Evolutionary conservation across 2,329 filamentous ascomycete genomes (phyloP), one percentile per base, ranked within the genome.

Genomic region (Decorospora gaudefroyi): DNA sequence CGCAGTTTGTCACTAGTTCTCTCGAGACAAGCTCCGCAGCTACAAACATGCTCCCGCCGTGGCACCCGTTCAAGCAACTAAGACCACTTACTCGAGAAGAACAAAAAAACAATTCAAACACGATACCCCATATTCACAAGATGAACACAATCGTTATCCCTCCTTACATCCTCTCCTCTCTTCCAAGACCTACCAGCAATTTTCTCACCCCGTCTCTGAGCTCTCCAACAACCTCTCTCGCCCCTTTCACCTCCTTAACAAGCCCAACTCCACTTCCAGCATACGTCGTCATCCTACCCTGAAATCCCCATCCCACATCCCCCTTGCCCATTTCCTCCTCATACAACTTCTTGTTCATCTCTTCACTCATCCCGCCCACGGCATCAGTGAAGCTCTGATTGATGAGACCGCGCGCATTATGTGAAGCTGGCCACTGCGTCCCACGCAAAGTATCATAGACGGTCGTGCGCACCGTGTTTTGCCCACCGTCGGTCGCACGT

Each of bases 251-350:
- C 26, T 75, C 65, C 31, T 66, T 78, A 2, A 85, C 73, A 48
- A 86, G 68, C 0, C 83, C 83, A 10, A 86, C 78, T 0, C 76
- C 82, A 13, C 78, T 79, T 3, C 83, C 83, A 10, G 80, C 82
- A 73, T 84, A 86, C 7, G 80, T 80, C 4, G 80, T 82, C 71
- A 85, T 70, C 46, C 82, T 73, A 3, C 75, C 80, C 7, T 61
- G 42, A 19, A 53, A 33, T 0, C 16, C 80, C 81, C 78, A 79
- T 78, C 34, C 78, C 72, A 11, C 64, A 64, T 82, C 77, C 2
- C 77, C 78, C 42, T 68, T 72, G 57, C 73, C 64, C 58, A 77
- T 57, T 26, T 80, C 81, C 51, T 75, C 68, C 22, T 74, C 62
- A 63, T 77, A 76, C 46, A 74, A 46, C 40, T 57, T 65, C 57